Percentiles rank a stretch among this genome's conserved stretches.
Evolutionary conservation across 306 rosid species (phyloP).

Genomic region (Ormosia semicastrata): DNA sequence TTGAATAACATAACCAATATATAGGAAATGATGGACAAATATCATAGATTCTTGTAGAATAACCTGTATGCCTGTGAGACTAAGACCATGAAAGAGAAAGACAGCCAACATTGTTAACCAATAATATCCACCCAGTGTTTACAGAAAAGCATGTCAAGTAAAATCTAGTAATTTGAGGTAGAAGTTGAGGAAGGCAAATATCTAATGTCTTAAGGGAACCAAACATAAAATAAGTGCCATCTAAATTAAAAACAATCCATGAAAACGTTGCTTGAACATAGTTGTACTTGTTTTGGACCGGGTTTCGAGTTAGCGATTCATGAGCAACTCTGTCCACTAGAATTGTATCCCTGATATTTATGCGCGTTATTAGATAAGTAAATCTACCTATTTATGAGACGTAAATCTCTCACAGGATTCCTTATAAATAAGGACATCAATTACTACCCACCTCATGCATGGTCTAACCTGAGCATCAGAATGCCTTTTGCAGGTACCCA

Average conservation of each 20-base stretch:
- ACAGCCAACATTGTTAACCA: not conserved
- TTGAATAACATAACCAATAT: no score
- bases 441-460: no score
- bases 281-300: constrained; percentile 30
- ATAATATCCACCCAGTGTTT: not conserved
- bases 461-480: no score
- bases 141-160: not conserved
- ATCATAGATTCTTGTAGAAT: constrained; percentile 6
- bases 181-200: constrained; percentile 15
- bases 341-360: no score
- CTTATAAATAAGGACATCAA: no score
- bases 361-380: no score
- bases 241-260: not conserved
- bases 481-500: no score
- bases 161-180: not conserved
- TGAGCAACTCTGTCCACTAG: no score
- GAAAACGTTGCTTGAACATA: not conserved
- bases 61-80: not conserved
- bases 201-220: constrained; percentile 3
- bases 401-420: no score
- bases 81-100: constrained; percentile 13
- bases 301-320: no score
- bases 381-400: no score
- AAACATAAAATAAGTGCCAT: constrained; percentile 1
- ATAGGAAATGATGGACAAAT: not conserved